Base-by-base conservation (phyloP, 2,329 filamentous ascomycete genomes). In the Verticillium alfalfae region DNA sequence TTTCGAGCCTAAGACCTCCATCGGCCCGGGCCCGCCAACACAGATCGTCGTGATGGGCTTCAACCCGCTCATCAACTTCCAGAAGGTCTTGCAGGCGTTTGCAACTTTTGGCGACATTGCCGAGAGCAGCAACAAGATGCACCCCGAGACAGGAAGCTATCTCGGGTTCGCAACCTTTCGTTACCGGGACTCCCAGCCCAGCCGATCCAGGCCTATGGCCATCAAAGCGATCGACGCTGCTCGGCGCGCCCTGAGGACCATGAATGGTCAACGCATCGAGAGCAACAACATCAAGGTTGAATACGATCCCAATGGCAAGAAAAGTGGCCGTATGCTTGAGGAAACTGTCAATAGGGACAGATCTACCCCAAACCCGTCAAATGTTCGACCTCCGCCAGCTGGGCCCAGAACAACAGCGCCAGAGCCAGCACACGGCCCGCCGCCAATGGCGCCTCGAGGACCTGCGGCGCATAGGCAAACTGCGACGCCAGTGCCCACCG, bases 21-120 rank as follows among this genome's bases (percentile, higher is more conserved):
- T 96, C 68, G 94, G 93, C 0, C 92, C 93, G 31, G 92, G 92
- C 0, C 94, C 94, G 15, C 92, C 95, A 2, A 92, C 90, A 2
- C 92, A 97, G 72, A 87, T 99, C 57, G 89, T 98, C 4, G 92
- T 97, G 22, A 93, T 88, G n/a, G 92, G 93, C n/a, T 97, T 97
- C 73, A 95, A 98, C 74, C 93, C 94, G 7, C 80, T 98, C 66
- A 89, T 91, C 49, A 86, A 92, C 13, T 91, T 96, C 68, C 84
- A 87, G 61, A 91, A 92, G 69, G 84, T 97, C 58, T 86, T 85
- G 18, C 86, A 89, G 56, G 84, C 91, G 60, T 96, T 96, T 72
- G 86, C 88, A 18, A 86, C 85, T 3, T 96, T 90, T 76, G 93
- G 93, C 60, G 92, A 97, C 62, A 93, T 99, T 65, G 89, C 90